Evolutionary conservation across 2,329 filamentous ascomycete genomes (phyloP).

Genomic region (Pyrenochaeta sp.): DNA sequence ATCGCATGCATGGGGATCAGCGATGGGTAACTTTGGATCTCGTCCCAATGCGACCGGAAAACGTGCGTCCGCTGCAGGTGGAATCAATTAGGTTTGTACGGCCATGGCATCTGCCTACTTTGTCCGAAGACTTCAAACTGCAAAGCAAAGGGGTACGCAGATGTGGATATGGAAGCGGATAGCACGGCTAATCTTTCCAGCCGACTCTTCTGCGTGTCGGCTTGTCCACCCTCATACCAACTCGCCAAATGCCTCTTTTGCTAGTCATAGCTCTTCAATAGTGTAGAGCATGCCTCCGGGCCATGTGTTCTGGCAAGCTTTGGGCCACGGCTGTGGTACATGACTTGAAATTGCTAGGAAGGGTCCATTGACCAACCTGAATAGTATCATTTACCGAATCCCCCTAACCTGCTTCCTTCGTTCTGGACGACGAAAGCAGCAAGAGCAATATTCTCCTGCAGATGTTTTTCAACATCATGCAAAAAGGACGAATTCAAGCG

Average conservation of each 20-base stretch:
- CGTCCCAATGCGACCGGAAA: background rate
- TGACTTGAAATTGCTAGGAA: conserved; percentile 27
- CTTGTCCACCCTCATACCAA: conserved; percentile 10
- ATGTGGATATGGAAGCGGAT: conserved; percentile 7
- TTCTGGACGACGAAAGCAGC: conserved; percentile 22
- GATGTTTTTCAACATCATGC: conserved; percentile 24
- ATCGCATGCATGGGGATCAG: background rate
- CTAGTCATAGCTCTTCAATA: conserved; percentile 4
- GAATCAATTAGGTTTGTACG: background rate
- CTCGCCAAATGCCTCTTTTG: conserved; percentile 15
- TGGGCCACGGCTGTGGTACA: conserved; percentile 20
- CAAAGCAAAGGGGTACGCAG: conserved; percentile 7
- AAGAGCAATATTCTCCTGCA: conserved; percentile 19
- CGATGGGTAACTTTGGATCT: background rate
- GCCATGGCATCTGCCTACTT: background rate
- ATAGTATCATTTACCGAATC: conserved; percentile 14
- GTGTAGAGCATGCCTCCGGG: conserved; percentile 8
- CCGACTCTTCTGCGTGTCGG: conserved; percentile 9
- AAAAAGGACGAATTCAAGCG: conserved; percentile 26
- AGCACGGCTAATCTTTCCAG: conserved; percentile 34
- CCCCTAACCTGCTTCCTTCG: conserved; percentile 28
- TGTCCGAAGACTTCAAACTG: background rate
- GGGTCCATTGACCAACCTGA: conserved; percentile 19
- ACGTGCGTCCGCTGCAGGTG: background rate
- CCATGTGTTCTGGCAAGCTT: conserved; percentile 14